These are phyloP conservation scores for Suhomyces sp. DNA, from an alignment of 805 yeast species.

Conservation along the genomic window DNA sequence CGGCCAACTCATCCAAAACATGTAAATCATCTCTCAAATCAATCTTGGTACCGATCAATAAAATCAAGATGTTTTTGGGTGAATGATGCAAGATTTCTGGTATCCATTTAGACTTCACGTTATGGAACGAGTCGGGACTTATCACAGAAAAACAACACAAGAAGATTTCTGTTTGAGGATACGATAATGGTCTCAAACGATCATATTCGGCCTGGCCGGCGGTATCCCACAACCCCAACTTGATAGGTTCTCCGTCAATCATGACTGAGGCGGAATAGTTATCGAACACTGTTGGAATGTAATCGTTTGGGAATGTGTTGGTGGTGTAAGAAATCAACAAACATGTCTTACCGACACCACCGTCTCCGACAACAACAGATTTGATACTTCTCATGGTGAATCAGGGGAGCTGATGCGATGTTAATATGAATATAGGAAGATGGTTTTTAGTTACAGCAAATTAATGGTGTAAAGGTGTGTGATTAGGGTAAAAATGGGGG, in stretches of 20 bases:
- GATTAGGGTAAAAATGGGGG: no score
- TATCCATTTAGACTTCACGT: constrained; percentile 71
- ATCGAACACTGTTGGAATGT: constrained; percentile 92
- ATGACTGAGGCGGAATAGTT: constrained; percentile 85
- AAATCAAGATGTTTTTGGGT: constrained; percentile 62
- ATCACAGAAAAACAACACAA: constrained; percentile 82
- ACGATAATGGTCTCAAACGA: constrained; percentile 81
- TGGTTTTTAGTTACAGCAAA: no score
- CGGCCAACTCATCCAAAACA: constrained; percentile 65
- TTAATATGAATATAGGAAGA: no score
- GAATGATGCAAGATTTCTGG: constrained; percentile 88
- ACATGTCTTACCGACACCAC: constrained; percentile 94
- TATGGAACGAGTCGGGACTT: constrained; percentile 75
- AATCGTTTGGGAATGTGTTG: constrained; percentile 89
- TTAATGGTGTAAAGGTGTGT: no score
- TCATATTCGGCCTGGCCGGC: constrained; percentile 95
- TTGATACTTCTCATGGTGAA: constrained; percentile 74
- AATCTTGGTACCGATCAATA: constrained; percentile 84
- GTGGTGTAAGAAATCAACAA: constrained; percentile 85
- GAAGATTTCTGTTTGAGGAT: constrained; percentile 90
- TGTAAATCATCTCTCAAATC: constrained; percentile 83
- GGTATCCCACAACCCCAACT: constrained; percentile 91
- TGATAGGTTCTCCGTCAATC: constrained; percentile 78
- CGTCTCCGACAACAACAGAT: constrained; percentile 94
- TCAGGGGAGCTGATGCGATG: no score